Conservation (phyloP, 176 grass and related monocot species). For the Saccharum spontaneum region DNA sequence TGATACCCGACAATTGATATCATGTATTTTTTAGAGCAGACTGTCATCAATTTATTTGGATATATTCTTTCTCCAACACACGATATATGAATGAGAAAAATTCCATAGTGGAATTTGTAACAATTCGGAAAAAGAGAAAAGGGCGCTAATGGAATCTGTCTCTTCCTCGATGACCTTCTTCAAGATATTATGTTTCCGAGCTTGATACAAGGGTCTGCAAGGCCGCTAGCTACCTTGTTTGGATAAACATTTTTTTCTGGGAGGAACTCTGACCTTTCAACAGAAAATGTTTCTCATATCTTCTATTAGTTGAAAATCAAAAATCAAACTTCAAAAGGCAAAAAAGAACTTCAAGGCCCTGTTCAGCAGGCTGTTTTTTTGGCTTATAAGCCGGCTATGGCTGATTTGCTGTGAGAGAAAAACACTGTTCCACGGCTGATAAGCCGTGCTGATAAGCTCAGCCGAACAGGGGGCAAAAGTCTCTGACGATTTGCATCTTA, state of each 20-base stretch:
- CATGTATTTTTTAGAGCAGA: not conserved
- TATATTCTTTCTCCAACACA: not conserved
- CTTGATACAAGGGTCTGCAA: too few species aligned
- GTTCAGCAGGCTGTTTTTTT: too few species aligned
- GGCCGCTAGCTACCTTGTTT: not conserved
- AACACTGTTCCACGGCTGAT: too few species aligned
- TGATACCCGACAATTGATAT: too few species aligned
- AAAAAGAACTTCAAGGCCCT: too few species aligned
- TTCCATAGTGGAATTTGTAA: not conserved
- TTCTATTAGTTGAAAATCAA: not conserved
- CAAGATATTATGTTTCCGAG: too few species aligned
- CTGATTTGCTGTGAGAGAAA: too few species aligned
- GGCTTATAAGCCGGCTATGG: too few species aligned
- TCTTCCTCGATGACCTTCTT: not conserved
- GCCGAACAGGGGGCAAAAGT: too few species aligned
- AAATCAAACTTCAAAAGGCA: not conserved
- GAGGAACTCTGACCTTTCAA: not conserved
- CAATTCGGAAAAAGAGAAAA: not conserved
- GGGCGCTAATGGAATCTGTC: not conserved
- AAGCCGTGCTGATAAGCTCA: too few species aligned
- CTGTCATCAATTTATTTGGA: not conserved
- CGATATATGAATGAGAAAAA: not conserved
- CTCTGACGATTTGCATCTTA: not conserved
- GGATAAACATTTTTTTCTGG: not conserved
- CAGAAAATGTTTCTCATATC: not conserved